Evolutionary conservation across 805 yeast species (phyloP).

Genomic region (Candida quercuum): DNA sequence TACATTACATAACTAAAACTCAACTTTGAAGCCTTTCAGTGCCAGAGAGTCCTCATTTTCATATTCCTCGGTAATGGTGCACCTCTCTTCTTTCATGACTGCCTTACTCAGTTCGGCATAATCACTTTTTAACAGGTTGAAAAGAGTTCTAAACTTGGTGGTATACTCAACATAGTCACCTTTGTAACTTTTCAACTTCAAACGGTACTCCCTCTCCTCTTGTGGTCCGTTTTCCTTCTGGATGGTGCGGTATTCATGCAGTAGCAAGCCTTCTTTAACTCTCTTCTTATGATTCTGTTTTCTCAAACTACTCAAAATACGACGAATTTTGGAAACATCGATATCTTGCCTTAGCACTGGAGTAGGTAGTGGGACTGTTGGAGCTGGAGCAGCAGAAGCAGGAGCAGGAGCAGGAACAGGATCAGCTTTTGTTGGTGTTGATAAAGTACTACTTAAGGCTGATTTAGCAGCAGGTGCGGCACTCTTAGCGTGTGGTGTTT

Average conservation of each 20-base stretch:
- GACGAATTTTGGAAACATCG: constrained; percentile 18
- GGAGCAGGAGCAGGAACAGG: neutral
- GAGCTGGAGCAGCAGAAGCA: neutral
- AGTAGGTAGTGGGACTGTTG: constrained; percentile 5
- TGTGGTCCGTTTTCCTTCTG: constrained; percentile 8
- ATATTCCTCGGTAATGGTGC: constrained; percentile 1
- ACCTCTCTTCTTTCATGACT: neutral
- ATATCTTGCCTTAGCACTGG: constrained; percentile 20
- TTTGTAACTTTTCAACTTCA: constrained; percentile 22
- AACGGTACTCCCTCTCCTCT: constrained; percentile 12
- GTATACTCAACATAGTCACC: constrained; percentile 24
- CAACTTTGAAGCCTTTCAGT: constrained; percentile 7
- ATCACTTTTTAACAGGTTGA: constrained; percentile 8
- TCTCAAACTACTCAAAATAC: constrained; percentile 10
- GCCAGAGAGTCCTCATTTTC: constrained; percentile 5
- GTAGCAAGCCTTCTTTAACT: constrained; percentile 12
- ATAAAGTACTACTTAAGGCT: no score
- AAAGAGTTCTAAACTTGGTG: constrained; percentile 13
- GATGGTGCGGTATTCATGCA: constrained; percentile 14
- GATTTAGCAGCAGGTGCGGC: no score
- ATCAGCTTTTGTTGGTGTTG: neutral
- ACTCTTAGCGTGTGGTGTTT: no score
- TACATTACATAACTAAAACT: neutral
- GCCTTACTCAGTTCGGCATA: constrained; percentile 3
- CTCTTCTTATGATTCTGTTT: constrained; percentile 10